Evolutionary conservation across 768 basidiomycete species (phyloP).

Genomic region (Calvatia gigantea): DNA sequence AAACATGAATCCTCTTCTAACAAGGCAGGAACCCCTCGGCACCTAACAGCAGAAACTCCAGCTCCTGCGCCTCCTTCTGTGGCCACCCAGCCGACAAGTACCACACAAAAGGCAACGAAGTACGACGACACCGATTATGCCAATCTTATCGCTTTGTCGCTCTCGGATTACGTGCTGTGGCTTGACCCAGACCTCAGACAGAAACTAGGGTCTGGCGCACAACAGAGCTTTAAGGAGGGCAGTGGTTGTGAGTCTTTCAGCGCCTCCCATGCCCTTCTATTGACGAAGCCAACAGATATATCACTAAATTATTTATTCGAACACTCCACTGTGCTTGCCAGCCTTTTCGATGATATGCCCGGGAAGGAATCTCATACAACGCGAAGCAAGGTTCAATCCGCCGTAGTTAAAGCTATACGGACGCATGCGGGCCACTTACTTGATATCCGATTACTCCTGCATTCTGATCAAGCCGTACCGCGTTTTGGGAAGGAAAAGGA

Average conservation of each 20-base stretch:
- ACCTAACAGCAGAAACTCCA: neutral
- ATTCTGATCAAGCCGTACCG: conserved; percentile 21
- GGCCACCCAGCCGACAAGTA: neutral
- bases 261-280: conserved; percentile 27
- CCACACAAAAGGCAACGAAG: conserved; percentile 3
- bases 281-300: conserved; percentile 39
- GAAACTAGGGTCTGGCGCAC: conserved; percentile 35
- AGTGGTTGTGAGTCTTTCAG: conserved; percentile 36
- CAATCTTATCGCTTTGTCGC: conserved; percentile 48
- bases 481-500: conserved; percentile 23
- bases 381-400: conserved; percentile 30
- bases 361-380: neutral
- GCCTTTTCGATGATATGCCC: conserved; percentile 20
- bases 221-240: conserved; percentile 15
- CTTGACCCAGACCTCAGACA: conserved; percentile 49
- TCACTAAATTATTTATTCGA: conserved; percentile 52
- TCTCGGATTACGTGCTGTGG: conserved; percentile 77
- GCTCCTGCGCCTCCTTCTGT: conserved; percentile 8
- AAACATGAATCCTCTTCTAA: neutral
- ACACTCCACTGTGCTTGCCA: conserved; percentile 32
- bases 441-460: conserved; percentile 59
- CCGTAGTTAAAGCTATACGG: conserved; percentile 60
- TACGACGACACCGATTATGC: conserved; percentile 36
- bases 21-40: conserved; percentile 12
- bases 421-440: conserved; percentile 38